Evolutionary conservation across 139 green algal genomes (phyloP).

Genomic region (Volvox africanus): DNA sequence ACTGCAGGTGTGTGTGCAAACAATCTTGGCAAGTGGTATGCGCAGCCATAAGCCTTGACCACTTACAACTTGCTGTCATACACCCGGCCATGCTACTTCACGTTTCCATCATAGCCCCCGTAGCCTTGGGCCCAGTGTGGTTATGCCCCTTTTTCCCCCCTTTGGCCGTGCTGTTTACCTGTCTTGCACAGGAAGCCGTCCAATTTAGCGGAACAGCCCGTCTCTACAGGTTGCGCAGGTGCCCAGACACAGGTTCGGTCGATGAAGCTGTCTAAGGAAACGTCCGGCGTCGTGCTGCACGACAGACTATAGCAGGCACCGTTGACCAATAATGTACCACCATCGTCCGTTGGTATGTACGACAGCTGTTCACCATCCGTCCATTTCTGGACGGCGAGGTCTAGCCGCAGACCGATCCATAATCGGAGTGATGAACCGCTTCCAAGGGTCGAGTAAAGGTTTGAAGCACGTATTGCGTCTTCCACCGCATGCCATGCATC

Average conservation of each 20-base stretch:
- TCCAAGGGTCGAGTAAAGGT: background rate
- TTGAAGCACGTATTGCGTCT: background rate
- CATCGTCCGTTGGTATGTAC: background rate
- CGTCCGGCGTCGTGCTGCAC: background rate
- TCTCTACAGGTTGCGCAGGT: background rate
- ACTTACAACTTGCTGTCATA: too few relatives aligned
- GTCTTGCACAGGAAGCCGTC: constrained; percentile 21
- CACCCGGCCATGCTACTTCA: too few relatives aligned
- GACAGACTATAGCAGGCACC: constrained; percentile 23
- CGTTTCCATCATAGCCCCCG: too few relatives aligned
- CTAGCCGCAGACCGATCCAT: constrained; percentile 16
- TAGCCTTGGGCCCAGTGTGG: too few relatives aligned
- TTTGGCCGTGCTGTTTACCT: background rate
- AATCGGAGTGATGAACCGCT: background rate
- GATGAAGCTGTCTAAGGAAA: background rate
- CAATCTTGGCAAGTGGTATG: too few relatives aligned
- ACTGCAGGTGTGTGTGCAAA: too few relatives aligned
- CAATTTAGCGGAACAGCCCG: background rate
- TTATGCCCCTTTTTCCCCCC: too few relatives aligned
- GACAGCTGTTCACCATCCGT: background rate
- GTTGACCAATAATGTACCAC: background rate
- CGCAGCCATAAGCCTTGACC: too few relatives aligned
- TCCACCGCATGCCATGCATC: background rate
- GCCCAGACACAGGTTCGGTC: background rate
- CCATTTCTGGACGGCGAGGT: background rate